Conservation (phyloP, 2,329 filamentous ascomycete species). For the Trichoderma brevicompactum region DNA sequence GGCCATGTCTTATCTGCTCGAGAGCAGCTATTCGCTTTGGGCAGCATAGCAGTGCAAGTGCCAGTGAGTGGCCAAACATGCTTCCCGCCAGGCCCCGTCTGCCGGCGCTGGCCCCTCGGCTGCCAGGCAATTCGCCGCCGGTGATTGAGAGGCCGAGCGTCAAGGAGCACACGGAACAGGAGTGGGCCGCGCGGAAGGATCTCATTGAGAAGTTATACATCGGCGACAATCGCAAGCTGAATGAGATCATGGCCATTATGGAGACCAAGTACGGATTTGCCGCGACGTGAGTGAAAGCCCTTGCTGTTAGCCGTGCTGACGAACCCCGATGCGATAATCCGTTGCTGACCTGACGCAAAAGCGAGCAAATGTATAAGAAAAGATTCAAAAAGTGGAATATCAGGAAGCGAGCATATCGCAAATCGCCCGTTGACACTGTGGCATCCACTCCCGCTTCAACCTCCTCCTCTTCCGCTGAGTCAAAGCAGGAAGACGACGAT, state of each 20-base stretch:
- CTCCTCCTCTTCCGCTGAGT: constrained; percentile 7
- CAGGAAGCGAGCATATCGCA: constrained; percentile 44
- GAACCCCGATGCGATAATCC: neutral
- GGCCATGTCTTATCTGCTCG: constrained; percentile 22
- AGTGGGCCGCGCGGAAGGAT: constrained; percentile 42
- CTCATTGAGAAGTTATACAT: constrained; percentile 44
- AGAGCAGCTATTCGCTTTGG: constrained; percentile 14
- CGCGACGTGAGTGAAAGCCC: constrained; percentile 42
- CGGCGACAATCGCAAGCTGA: constrained; percentile 43
- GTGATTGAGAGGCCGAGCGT: constrained; percentile 35
- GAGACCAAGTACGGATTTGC: constrained; percentile 43
- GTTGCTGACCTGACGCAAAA: constrained; percentile 28
- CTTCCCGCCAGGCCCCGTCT: constrained; percentile 33
- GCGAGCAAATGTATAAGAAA: constrained; percentile 49
- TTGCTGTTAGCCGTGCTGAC: neutral
- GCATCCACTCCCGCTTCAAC: constrained; percentile 26
- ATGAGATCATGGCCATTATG: constrained; percentile 45
- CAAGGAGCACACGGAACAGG: constrained; percentile 44
- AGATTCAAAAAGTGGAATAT: constrained; percentile 47
- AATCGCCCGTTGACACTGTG: constrained; percentile 24
- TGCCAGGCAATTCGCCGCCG: constrained; percentile 37
- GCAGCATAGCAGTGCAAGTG: constrained; percentile 17
- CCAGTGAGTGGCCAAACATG: constrained; percentile 22
- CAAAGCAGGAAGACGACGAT: constrained; percentile 7
- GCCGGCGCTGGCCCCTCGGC: constrained; percentile 43